phyloP scores from a whole-genome alignment of 306 rosid genomes.

The Pterocarpus macrocarpus region DNA sequence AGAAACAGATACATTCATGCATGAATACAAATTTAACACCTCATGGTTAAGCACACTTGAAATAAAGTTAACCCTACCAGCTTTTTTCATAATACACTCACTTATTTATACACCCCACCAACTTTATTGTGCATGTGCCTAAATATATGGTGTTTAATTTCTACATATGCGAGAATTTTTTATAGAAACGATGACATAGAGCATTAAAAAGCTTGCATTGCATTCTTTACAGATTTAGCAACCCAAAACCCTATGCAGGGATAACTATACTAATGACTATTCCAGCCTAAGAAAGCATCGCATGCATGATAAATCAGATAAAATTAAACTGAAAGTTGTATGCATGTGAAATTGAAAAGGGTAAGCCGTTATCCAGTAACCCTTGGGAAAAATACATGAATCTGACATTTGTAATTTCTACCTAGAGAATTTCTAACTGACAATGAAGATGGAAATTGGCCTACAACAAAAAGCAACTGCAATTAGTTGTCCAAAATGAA shows the following conservation, averaged over 20 bases:
- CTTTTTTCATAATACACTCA: not conserved
- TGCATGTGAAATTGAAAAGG: not conserved
- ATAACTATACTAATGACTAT: not conserved
- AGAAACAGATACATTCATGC: not conserved
- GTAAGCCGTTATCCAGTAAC: too few species aligned
- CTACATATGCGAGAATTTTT: too few species aligned
- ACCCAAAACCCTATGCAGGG: not conserved
- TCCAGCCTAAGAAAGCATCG: not conserved
- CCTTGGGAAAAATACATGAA: not conserved
- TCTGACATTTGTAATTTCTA: not conserved
- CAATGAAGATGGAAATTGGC: constrained; percentile 18
- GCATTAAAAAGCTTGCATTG: not conserved
- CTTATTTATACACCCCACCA: not conserved
- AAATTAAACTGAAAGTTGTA: not conserved
- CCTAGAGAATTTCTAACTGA: not conserved
- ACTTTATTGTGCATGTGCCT: not conserved
- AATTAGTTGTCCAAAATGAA: not conserved
- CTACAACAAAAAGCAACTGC: constrained; percentile 26
- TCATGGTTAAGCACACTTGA: too few species aligned
- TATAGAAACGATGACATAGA: not conserved
- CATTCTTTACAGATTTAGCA: not conserved
- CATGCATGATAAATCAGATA: too few species aligned
- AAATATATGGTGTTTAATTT: too few species aligned
- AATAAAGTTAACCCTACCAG: too few species aligned
- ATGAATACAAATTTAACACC: too few species aligned